Evolutionary conservation across 176 grass and related monocot species (phyloP), one percentile per base, ranked within the genome.

Genomic region (Avena atlantica): DNA sequence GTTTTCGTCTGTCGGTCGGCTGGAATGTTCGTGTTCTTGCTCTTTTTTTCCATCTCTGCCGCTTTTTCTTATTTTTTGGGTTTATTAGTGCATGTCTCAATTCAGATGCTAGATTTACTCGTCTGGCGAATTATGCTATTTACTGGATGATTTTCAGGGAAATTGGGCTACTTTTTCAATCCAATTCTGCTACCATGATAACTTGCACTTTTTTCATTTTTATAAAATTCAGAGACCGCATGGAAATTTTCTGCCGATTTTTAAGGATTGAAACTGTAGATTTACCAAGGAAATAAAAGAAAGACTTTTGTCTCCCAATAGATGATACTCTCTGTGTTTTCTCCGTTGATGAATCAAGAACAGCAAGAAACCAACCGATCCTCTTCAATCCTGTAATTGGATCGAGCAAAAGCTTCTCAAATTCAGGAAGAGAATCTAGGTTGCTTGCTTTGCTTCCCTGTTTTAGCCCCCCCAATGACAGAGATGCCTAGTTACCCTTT

Each of bases 41-140:
- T 20, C 27, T 53, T 48, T 36, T 78, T 6, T 23, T 15, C 2
- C 10, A 7, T 66, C 63, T 67, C 27, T 8, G 27, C 5, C 27
- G 74, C 6, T 66, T 49, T 47, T 47, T 16, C 66, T 24, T 74
- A 34, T 36, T 12, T 74, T 24, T 68, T 48, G 6, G 3, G 16
- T 84, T 25, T 66, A 62, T 56, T n/a, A 13, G 9, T 55, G 21
- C 15, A 78, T 57, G 64, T 70, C 78, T 63, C 52, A 81, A 51
- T 88, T 83, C 47, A 63, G 50, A 59, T 71, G 15, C 59, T 81
- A 34, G 47, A 92, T 82, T 64, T 56, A 85, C 80, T 65, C 65
- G 16, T 70, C 27, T 14, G 74, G 15, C 34, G 59, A 50, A 64
- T 76, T 86, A 24, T 42, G 62, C 2, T 24, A 62, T 76, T 74